Evolutionary conservation across 768 basidiomycete genomes (phyloP).

Genomic region (Termitomyces sp.): DNA sequence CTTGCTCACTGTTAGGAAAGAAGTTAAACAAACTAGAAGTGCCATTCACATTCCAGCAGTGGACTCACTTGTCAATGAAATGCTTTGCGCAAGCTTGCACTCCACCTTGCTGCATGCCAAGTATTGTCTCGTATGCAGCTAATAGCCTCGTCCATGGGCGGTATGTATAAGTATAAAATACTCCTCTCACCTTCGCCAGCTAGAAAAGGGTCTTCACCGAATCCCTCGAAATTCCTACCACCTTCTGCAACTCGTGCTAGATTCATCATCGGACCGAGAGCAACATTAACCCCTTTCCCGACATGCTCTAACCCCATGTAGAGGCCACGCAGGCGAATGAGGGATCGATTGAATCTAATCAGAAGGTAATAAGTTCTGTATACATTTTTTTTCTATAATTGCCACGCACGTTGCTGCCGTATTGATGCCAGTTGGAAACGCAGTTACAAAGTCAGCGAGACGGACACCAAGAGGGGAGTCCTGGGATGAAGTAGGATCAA

Average conservation of each 20-base stretch:
- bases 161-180: no score
- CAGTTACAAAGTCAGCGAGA: conserved; percentile 52
- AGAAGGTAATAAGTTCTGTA: no score
- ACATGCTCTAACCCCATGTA: conserved; percentile 75
- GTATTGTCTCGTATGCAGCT: conserved; percentile 71
- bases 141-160: background rate
- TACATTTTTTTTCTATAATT: background rate
- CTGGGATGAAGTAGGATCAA: background rate
- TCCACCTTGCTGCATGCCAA: conserved; percentile 76
- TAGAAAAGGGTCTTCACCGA: conserved; percentile 76
- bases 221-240: conserved; percentile 84
- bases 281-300: conserved; percentile 74
- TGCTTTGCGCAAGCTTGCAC: conserved; percentile 90
- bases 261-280: conserved; percentile 70
- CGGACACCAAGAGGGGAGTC: conserved; percentile 63
- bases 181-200: conserved; percentile 43
- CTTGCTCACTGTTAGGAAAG: conserved; percentile 54
- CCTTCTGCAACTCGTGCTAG: conserved; percentile 59
- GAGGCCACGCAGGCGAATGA: conserved; percentile 64
- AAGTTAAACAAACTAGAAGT: background rate
- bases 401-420: conserved; percentile 57
- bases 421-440: conserved; percentile 67
- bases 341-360: conserved; percentile 37
- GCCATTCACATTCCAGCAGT: background rate
- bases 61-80: conserved; percentile 66